Evolutionary conservation across 768 basidiomycete species (phyloP).

Genomic region (Naganishia kalamii): DNA sequence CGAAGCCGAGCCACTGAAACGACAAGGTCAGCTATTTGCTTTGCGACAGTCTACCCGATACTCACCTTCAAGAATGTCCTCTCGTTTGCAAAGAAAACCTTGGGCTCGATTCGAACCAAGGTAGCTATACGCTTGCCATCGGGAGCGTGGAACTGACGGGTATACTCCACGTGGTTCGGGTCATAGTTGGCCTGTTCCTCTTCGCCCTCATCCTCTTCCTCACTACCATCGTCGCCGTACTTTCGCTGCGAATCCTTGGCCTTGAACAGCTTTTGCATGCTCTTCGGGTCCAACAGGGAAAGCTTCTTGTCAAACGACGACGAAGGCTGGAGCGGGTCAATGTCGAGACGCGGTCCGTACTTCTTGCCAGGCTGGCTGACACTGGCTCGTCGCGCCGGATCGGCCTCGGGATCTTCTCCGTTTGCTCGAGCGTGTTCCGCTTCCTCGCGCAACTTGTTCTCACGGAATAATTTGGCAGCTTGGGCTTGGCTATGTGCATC

Average conservation of each 20-base stretch:
- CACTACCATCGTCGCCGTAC: slow-evolving; percentile 37
- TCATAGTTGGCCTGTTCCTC: slow-evolving; percentile 48
- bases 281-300: slow-evolving; percentile 56
- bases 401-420: slow-evolving; percentile 19
- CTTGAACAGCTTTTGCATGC: slow-evolving; percentile 50
- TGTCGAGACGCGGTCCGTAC: slow-evolving; percentile 47
- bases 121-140: slow-evolving; percentile 83
- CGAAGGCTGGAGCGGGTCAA: slow-evolving; percentile 79
- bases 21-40: slow-evolving; percentile 13
- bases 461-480: slow-evolving; percentile 79
- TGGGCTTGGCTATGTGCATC: slow-evolving; percentile 57
- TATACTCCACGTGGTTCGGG: slow-evolving; percentile 47
- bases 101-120: slow-evolving; percentile 94
- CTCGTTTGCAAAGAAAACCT: slow-evolving; percentile 75
- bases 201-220: slow-evolving; percentile 31
- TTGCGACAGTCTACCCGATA: slow-evolving; percentile 20
- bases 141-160: slow-evolving; percentile 67
- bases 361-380: slow-evolving; percentile 16
- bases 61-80: slow-evolving; percentile 79
- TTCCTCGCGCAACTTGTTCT: slow-evolving; percentile 61
- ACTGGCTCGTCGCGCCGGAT: slow-evolving; percentile 1
- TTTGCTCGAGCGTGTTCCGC: slow-evolving; percentile 29
- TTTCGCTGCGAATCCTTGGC: slow-evolving; percentile 36
- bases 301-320: slow-evolving; percentile 72
- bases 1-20: slow-evolving; percentile 55